These are phyloP conservation scores for Iris macrosiphon DNA, from an alignment of 106 monocot genomes.

Conservation along the genomic window DNA sequence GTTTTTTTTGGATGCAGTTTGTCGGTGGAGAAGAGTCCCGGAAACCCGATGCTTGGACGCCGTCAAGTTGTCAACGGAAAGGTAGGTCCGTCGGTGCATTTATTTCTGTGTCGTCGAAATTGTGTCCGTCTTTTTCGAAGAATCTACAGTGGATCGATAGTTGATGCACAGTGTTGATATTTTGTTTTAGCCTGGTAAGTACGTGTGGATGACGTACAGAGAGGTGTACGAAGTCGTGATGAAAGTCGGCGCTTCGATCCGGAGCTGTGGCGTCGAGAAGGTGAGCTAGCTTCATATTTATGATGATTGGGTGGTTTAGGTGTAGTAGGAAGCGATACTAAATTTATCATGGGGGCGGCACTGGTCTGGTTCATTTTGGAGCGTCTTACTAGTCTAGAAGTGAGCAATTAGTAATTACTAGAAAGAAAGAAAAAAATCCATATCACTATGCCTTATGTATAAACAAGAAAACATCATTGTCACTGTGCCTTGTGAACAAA, in stretches of 20 bases:
- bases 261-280: slow-evolving; percentile 52
- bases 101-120: background rate
- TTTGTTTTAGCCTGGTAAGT: slow-evolving; percentile 30
- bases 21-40: slow-evolving; percentile 47
- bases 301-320: no score
- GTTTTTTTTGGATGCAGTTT: slow-evolving; percentile 5
- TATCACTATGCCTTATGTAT: no score
- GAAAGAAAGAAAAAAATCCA: no score
- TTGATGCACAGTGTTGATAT: background rate
- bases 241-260: slow-evolving; percentile 69
- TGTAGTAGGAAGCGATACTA: no score
- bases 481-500: no score
- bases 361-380: no score
- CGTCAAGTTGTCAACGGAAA: slow-evolving; percentile 56
- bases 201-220: slow-evolving; percentile 74
- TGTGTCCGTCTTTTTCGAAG: background rate
- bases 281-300: no score
- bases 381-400: no score
- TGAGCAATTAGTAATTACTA: no score
- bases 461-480: no score
- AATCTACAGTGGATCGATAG: background rate
- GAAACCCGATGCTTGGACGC: slow-evolving; percentile 60
- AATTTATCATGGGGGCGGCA: no score
- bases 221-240: slow-evolving; percentile 72
- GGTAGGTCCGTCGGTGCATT: slow-evolving; percentile 16